Conservation (phyloP, 768 basidiomycete genomes). For the Paxillus rubicundulus region DNA sequence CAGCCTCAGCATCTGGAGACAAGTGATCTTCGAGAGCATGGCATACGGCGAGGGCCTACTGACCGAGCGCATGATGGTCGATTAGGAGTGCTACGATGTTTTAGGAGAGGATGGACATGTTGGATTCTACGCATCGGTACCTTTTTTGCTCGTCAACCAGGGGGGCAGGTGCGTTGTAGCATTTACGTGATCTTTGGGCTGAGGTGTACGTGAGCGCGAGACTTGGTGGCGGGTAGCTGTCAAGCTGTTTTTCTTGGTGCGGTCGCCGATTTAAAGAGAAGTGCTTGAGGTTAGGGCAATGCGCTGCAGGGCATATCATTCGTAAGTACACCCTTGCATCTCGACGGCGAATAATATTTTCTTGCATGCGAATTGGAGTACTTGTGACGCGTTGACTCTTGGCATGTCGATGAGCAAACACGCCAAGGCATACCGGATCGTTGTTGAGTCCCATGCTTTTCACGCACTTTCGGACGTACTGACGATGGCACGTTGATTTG, state of each 20-base stretch:
- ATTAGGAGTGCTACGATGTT: conserved; percentile 36
- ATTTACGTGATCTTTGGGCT: conserved; percentile 37
- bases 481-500: conserved; percentile 25
- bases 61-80: conserved; percentile 82
- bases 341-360: conserved; percentile 41
- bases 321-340: conserved; percentile 59
- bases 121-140: conserved; percentile 22
- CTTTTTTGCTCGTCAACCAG: conserved; percentile 25
- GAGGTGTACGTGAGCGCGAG: conserved; percentile 40
- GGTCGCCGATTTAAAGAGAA: conserved; percentile 15
- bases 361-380: conserved; percentile 18
- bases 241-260: conserved; percentile 17
- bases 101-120: conserved; percentile 11
- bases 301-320: conserved; percentile 24
- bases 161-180: conserved; percentile 66
- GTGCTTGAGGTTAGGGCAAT: conserved; percentile 11
- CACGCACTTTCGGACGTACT: conserved; percentile 12
- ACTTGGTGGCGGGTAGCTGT: conserved; percentile 26
- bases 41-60: conserved; percentile 87
- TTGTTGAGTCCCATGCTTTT: conserved; percentile 26
- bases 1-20: conserved; percentile 83
- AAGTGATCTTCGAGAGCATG: conserved; percentile 93
- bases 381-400: background rate
- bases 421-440: background rate
- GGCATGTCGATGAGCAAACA: background rate